A percentile compares a stretch with the other conserved stretches of the same genome.
Evolutionary conservation across 2,329 filamentous ascomycete genomes (phyloP).

Genomic region (Hypoxylon sp.): DNA sequence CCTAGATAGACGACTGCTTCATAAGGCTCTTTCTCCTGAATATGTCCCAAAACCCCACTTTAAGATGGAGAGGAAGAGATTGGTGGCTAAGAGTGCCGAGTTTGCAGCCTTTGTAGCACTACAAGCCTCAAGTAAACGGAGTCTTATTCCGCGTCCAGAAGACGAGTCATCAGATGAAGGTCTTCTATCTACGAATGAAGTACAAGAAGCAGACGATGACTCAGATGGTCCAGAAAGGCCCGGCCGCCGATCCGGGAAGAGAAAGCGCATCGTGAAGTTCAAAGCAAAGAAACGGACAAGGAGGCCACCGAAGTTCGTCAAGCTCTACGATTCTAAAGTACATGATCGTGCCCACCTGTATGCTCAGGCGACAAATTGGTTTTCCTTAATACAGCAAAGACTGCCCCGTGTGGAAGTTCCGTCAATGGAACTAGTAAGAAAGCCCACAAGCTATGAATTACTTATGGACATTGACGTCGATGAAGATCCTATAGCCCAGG

Average conservation of each 20-base stretch:
- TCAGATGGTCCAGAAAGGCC: not conserved
- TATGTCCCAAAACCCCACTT: slow-evolving; percentile 44
- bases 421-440: slow-evolving; percentile 14
- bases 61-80: slow-evolving; percentile 41
- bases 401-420: slow-evolving; percentile 36
- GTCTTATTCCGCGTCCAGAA: slow-evolving; percentile 38
- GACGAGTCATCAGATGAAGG: slow-evolving; percentile 42
- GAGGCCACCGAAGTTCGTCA: slow-evolving; percentile 32
- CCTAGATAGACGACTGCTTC: slow-evolving; percentile 39
- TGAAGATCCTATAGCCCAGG: slow-evolving; percentile 7
- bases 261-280: not conserved
- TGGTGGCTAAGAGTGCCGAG: slow-evolving; percentile 36
- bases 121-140: slow-evolving; percentile 18
- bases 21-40: slow-evolving; percentile 30
- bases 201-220: not conserved
- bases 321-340: slow-evolving; percentile 38
- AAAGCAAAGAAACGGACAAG: slow-evolving; percentile 21
- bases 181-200: slow-evolving; percentile 21
- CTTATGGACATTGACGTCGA: not conserved
- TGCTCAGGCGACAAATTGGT: slow-evolving; percentile 33
- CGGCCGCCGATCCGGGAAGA: not conserved
- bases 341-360: slow-evolving; percentile 37
- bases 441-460: not conserved
- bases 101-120: slow-evolving; percentile 37
- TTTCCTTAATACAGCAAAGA: slow-evolving; percentile 38